phyloP scores from a whole-genome alignment of 2,329 filamentous ascomycete species.

The Nemania bipapillata region DNA sequence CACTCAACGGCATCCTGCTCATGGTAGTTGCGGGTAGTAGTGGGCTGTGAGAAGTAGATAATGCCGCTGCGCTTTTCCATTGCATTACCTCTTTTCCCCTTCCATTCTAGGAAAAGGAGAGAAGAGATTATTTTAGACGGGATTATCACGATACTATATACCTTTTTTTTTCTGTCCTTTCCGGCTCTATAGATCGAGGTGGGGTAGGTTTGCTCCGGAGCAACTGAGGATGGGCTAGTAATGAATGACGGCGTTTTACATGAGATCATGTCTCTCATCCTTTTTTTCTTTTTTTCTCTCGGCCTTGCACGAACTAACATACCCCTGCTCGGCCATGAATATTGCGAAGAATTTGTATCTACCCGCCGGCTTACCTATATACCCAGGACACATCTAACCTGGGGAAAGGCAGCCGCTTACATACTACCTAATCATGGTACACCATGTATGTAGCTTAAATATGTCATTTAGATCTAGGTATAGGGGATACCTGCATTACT shows the following conservation, averaged over 20 bases:
- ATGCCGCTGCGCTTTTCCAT: not conserved
- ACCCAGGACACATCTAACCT: not conserved
- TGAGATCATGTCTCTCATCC: not conserved
- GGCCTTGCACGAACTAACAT: not conserved
- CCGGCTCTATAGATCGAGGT: conserved; percentile 10
- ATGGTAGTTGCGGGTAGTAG: conserved; percentile 61
- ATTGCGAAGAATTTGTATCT: not conserved
- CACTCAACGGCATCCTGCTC: conserved; percentile 63
- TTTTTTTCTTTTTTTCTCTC: not conserved
- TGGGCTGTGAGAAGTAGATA: conserved; percentile 42
- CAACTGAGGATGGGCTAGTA: not conserved
- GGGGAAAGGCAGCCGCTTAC: not conserved
- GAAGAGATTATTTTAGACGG: not conserved
- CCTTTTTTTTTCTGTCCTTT: not conserved
- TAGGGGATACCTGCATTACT: not conserved
- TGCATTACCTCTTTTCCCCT: not conserved
- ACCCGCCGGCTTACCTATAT: not conserved
- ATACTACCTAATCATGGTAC: not conserved
- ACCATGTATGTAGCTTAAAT: not conserved
- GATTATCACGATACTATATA: not conserved
- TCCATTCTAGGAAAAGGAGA: not conserved
- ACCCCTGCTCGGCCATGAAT: not conserved
- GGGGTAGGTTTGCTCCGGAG: not conserved
- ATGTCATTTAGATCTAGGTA: not conserved
- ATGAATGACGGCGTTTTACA: not conserved